Base-by-base conservation (phyloP, 177 flowering plant genomes). In the Vitis hybrid region DNA sequence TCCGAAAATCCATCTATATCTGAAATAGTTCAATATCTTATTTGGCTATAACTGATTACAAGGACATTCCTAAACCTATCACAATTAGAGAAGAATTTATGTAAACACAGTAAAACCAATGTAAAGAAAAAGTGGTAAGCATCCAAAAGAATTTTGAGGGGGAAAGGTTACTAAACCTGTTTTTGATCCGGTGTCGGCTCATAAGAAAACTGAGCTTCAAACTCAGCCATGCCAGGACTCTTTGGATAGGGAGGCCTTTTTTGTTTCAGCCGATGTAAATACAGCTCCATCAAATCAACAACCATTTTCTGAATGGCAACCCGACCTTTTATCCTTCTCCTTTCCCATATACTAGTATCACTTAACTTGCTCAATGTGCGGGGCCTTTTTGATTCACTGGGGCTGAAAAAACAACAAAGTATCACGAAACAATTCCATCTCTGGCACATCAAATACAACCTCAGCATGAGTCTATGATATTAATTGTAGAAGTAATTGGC, bases 261-360 rank as follows among this genome's bases (percentile, higher is more conserved):
- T 68, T 90, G 97, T 79, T 87, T 91, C 13, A 94, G 84, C 81
- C 99, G 84, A 77, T 94, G 91, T 48, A 94, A 73, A 75, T 94
- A 94, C 35, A 94, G 70, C 86, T 94, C 99, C 99, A 94, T 94
- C 79, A 94, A 84, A 65, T 91, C 96, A 61, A 94, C 99, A 72
- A 94, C 97, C 97, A 94, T 94, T 80, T 89, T 94, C 82, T 94
- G 99, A 65, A 94, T 81, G 7, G 97, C 97, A 72, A 94, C 85
- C 81, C 91, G 91, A 52, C 99, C 99, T 76, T 91, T 92, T 62
- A 79, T 86, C 81, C 88, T 91, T 81, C 97, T 88, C 81, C 71
- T 87, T 79, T 94, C 96, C 99, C 99, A 94, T 15, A 74, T 83
- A 70, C 84, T 83, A 54, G 91, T 84, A 74, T 94, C 99, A 75